Evolutionary conservation across 345 rosid species (phyloP).

Genomic region (Carallia brachiata): DNA sequence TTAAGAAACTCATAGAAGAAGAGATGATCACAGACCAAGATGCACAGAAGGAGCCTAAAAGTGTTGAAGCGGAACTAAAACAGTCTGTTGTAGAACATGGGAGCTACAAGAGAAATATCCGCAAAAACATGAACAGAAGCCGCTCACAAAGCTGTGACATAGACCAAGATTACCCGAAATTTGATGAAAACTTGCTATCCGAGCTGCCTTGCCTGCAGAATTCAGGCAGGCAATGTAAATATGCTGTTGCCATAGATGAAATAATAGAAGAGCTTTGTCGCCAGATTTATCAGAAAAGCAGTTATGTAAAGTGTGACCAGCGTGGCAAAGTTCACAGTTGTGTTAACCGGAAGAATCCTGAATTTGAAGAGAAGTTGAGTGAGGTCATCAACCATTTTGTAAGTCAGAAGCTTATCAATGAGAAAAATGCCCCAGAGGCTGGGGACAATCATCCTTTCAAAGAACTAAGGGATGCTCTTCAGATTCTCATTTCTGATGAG

Average conservation of each 20-base stretch:
- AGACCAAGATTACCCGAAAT: constrained; percentile 33
- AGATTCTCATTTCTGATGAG: constrained; percentile 70
- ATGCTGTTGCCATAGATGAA: constrained; percentile 51
- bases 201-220: constrained; percentile 28
- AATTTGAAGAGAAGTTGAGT: constrained; percentile 63
- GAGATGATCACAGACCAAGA: constrained; percentile 62
- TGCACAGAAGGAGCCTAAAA: constrained; percentile 35
- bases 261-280: constrained; percentile 65
- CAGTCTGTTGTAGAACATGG: constrained; percentile 44
- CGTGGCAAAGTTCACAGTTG: constrained; percentile 26
- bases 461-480: constrained; percentile 81
- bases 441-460: constrained; percentile 50
- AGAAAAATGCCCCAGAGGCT: constrained; percentile 47
- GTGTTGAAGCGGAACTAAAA: constrained; percentile 43
- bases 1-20: constrained; percentile 90
- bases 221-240: constrained; percentile 30
- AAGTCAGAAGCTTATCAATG: constrained; percentile 58
- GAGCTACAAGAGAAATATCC: constrained; percentile 30
- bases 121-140: constrained; percentile 33
- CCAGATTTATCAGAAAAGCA: constrained; percentile 55
- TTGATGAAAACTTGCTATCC: constrained; percentile 33
- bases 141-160: constrained; percentile 56
- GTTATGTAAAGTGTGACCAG: constrained; percentile 36
- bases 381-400: constrained; percentile 65
- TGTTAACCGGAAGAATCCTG: constrained; percentile 36